A percentile compares a stretch with the other conserved stretches of the same genome.
phyloP scores from a whole-genome alignment of 768 basidiomycete species.

The Dioszegia crocea region DNA sequence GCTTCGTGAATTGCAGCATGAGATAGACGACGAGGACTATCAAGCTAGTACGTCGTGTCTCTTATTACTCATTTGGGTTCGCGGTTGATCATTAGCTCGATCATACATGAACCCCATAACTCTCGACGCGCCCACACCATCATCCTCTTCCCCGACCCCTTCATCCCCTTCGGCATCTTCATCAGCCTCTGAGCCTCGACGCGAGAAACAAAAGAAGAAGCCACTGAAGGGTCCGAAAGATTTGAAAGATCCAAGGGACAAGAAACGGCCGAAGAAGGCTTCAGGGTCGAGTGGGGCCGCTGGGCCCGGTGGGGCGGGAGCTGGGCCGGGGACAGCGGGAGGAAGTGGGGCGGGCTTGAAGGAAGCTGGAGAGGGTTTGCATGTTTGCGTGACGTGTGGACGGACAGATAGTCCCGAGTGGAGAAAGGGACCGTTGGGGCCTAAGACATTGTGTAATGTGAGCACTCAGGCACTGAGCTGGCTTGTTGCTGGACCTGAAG shows the following conservation, averaged over 20 bases:
- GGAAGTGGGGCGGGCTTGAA: constrained; percentile 49
- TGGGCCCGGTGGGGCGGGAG: background rate
- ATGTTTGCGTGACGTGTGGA: constrained; percentile 89
- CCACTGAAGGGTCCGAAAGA: background rate
- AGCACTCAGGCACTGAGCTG: constrained; percentile 15
- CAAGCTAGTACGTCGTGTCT: background rate
- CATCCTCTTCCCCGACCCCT: constrained; percentile 12
- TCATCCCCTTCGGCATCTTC: constrained; percentile 30
- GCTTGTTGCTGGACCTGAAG: no score
- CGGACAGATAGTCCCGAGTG: constrained; percentile 96
- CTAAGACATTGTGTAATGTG: constrained; percentile 94
- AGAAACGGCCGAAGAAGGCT: constrained; percentile 14
- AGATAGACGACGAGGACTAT: constrained; percentile 30
- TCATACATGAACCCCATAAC: constrained; percentile 6
- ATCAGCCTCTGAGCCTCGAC: background rate
- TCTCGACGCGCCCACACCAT: constrained; percentile 5
- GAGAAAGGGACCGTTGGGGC: constrained; percentile 92
- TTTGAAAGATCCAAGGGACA: constrained; percentile 7
- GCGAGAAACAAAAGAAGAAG: constrained; percentile 19
- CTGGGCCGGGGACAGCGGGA: constrained; percentile 1
- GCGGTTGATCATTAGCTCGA: background rate
- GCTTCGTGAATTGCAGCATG: constrained; percentile 40
- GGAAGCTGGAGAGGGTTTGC: constrained; percentile 57
- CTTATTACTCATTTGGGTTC: background rate
- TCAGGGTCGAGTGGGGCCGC: constrained; percentile 8